These are phyloP conservation scores for Trichoderma atroviride DNA, from an alignment of 2,329 filamentous ascomycete genomes.

Conservation along the genomic window DNA sequence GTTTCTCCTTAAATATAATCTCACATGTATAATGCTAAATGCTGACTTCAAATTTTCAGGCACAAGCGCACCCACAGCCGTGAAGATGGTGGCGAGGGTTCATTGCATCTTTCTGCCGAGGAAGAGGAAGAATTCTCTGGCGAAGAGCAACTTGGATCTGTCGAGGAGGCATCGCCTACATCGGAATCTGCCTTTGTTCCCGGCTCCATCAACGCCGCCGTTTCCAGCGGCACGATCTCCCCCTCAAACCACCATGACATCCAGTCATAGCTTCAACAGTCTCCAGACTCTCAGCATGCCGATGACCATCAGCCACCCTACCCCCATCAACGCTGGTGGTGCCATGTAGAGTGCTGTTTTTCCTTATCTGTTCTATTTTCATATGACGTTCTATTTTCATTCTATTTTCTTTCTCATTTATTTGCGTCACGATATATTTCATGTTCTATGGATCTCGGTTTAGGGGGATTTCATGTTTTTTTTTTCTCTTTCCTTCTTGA, in stretches of 20 bases:
- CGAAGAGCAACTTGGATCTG: slow-evolving; percentile 79
- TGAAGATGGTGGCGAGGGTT: slow-evolving; percentile 60
- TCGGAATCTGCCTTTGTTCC: slow-evolving; percentile 65
- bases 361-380: slow-evolving; percentile 23
- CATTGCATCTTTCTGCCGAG: slow-evolving; percentile 72
- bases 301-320: slow-evolving; percentile 63
- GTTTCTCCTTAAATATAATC: slow-evolving; percentile 41
- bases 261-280: slow-evolving; percentile 54
- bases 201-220: slow-evolving; percentile 52
- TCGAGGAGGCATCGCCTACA: slow-evolving; percentile 76
- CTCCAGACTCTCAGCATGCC: slow-evolving; percentile 66
- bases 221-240: slow-evolving; percentile 37
- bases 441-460: slow-evolving; percentile 31
- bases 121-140: slow-evolving; percentile 82
- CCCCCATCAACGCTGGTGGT: slow-evolving; percentile 49
- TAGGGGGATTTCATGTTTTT: slow-evolving; percentile 32
- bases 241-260: slow-evolving; percentile 30
- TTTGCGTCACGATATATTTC: slow-evolving; percentile 27
- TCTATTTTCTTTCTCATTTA: slow-evolving; percentile 30
- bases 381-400: slow-evolving; percentile 33
- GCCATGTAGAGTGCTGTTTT: slow-evolving; percentile 44
- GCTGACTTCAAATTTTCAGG: slow-evolving; percentile 51
- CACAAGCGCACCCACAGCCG: slow-evolving; percentile 79
- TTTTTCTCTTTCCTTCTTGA: slow-evolving; percentile 8
- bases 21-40: slow-evolving; percentile 28